Evolutionary conservation across 768 basidiomycete genomes (phyloP), one percentile per base, ranked within the genome.

Genomic region (Suillus subluteus): DNA sequence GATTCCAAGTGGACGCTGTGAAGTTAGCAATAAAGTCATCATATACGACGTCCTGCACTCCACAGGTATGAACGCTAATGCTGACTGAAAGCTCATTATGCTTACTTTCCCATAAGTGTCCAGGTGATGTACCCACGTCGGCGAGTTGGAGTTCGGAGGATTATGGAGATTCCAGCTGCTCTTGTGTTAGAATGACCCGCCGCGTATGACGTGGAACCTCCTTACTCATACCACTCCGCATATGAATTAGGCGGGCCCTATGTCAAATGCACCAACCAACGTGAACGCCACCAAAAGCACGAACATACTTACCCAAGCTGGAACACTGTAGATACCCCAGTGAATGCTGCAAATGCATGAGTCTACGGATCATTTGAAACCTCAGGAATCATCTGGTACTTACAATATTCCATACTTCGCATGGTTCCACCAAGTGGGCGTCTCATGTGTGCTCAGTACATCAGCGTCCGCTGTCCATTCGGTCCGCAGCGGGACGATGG

Each of bases 401-500:
- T 67, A 86, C 86, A 86, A 87, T 21, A 87, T 86, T 12, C 86
- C 87, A 69, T 79, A 87, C 72, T 87, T 88, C 18, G 82, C 84
- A 41, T 80, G 76, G 65, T 76, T 82, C 81, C 82, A 88, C 87
- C 87, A 88, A 32, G 77, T 78, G 0, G 87, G 88, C 2, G 84
- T 79, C 67, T 88, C 86, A 59, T 87, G 86, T 41, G 75, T 75
- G 2, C 73, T 77, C 64, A 85, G 66, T 23, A 79, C 75, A 41
- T 66, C 73, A 50, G 75, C 71, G 40, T 82, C 79, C 0, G 77
- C 71, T 5, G 78, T 80, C 80, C 83, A 87, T 1, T 74, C 73
- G 44, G 81, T 77, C 6, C 79, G 72, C 48, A 84, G 75, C 0
- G 81, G 75, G 1, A 68, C 74, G 13, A 80, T 78, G 2, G 74